Base-by-base conservation (phyloP, 2,329 filamentous ascomycete genomes). In the Aphanocladium album region DNA sequence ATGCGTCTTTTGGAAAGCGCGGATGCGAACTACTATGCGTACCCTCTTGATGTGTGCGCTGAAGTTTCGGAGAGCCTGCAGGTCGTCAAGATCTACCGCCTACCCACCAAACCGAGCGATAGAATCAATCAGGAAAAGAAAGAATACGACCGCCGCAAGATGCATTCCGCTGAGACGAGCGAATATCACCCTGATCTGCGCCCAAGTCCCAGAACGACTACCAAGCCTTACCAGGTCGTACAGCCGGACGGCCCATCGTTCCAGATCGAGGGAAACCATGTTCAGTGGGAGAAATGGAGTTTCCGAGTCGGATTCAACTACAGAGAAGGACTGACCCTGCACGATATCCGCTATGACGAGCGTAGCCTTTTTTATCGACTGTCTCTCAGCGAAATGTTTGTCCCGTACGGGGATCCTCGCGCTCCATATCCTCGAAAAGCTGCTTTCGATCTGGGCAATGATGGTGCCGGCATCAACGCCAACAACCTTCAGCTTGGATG, bases 401-500 rank as follows among this genome's bases (percentile, higher is more conserved):
- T 88, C 0, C 84, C 85, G 0, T 89, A 89, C 64, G 85, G 78
- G 2, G 86, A 89, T 64, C 83, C 83, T 8, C 80, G 87, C 2
- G 73, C 77, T 6, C 86, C 86, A 0, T 88, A 83, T 68, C 83
- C 84, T 19, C 79, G 85, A 41, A 89, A 89, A 67, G 82, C 83
- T 16, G 87, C 86, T 0, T 89, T 90, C 64, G 87, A 90, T 64
- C 81, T 89, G 53, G 87, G 87, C 5, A 85, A 89, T 62, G 84
- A 83, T 25, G 87, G 86, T 8, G 83, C 83, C 5, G 87, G 87
- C 2, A 79, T 83, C 63, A 84, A 81, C 62, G 83, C 85, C 21
- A 89, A 89, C 70, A 87, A 88, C 63, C 77, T 90, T 2, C 74
- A 77, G 7, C 76, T 89, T 2, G 85, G 86, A 12, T 89, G 86